phyloP scores from a whole-genome alignment of 495 filamentous ascomycete genomes.

The Cetradonia linearis region DNA sequence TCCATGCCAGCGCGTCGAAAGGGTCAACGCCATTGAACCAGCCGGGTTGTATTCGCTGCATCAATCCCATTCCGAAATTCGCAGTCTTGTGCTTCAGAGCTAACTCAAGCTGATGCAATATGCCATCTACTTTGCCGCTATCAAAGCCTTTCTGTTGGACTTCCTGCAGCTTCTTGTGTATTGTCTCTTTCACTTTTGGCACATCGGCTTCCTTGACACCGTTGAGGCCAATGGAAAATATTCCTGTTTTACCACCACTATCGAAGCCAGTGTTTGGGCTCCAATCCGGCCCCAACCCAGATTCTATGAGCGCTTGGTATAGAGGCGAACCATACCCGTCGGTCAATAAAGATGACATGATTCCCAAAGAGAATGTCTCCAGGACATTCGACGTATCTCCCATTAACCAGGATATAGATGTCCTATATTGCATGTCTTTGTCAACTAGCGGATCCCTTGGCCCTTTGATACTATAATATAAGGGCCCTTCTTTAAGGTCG shows the following conservation, averaged over 20 bases:
- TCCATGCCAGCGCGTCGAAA: slow-evolving; percentile 81
- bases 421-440: slow-evolving; percentile 80
- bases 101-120: slow-evolving; percentile 87
- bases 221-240: slow-evolving; percentile 84
- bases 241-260: slow-evolving; percentile 56
- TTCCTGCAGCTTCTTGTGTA: slow-evolving; percentile 57
- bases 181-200: slow-evolving; percentile 59
- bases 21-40: slow-evolving; percentile 96
- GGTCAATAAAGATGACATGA: slow-evolving; percentile 71
- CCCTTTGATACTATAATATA: slow-evolving; percentile 60
- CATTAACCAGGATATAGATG: slow-evolving; percentile 84
- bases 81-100: slow-evolving; percentile 88
- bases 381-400: slow-evolving; percentile 70
- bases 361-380: slow-evolving; percentile 73
- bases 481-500: slow-evolving; percentile 54
- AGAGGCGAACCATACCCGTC: slow-evolving; percentile 94
- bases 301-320: slow-evolving; percentile 83
- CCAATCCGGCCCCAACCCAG: slow-evolving; percentile 83
- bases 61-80: slow-evolving; percentile 81
- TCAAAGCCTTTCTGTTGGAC: slow-evolving; percentile 69
- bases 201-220: slow-evolving; percentile 75
- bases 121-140: slow-evolving; percentile 77
- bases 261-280: slow-evolving; percentile 91
- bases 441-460: slow-evolving; percentile 84
- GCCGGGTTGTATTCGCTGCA: slow-evolving; percentile 73